phyloP scores from a whole-genome alignment of 2,329 filamentous ascomycete species.

The Verticillium longisporum region DNA sequence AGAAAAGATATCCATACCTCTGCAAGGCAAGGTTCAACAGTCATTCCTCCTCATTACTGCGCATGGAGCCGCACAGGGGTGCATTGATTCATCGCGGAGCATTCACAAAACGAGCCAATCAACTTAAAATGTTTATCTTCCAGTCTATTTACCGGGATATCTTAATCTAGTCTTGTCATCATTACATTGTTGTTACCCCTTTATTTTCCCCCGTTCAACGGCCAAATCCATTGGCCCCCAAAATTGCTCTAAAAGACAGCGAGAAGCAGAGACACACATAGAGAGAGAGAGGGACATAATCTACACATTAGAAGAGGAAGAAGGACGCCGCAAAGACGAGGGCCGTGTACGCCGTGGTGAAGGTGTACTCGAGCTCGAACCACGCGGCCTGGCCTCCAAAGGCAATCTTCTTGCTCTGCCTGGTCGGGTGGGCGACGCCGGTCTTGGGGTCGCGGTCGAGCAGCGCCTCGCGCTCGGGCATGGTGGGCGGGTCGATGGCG shows the following conservation, averaged over 20 bases:
- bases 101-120: too few species aligned
- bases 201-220: background rate
- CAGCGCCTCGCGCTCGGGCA: conserved; percentile 51
- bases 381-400: conserved; percentile 46
- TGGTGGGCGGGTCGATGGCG: conserved; percentile 50
- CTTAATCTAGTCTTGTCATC: background rate
- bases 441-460: conserved; percentile 48
- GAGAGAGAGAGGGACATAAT: background rate
- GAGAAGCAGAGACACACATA: too few species aligned
- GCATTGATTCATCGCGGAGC: too few species aligned
- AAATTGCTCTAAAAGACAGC: background rate
- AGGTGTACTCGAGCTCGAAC: conserved; percentile 49
- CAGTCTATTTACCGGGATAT: background rate
- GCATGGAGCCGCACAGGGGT: too few species aligned
- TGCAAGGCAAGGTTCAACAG: too few species aligned
- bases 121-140: too few species aligned
- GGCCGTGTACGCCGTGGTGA: conserved; percentile 41
- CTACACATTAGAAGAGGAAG: conserved; percentile 18
- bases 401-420: conserved; percentile 45
- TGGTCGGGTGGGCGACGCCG: conserved; percentile 43
- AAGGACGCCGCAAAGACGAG: conserved; percentile 40
- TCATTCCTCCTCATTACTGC: too few species aligned
- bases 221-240: background rate
- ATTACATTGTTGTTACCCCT: background rate
- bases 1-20: too few species aligned